Base-by-base conservation (phyloP, 768 basidiomycete species). In the Lanmaoa pseudosensibilis region DNA sequence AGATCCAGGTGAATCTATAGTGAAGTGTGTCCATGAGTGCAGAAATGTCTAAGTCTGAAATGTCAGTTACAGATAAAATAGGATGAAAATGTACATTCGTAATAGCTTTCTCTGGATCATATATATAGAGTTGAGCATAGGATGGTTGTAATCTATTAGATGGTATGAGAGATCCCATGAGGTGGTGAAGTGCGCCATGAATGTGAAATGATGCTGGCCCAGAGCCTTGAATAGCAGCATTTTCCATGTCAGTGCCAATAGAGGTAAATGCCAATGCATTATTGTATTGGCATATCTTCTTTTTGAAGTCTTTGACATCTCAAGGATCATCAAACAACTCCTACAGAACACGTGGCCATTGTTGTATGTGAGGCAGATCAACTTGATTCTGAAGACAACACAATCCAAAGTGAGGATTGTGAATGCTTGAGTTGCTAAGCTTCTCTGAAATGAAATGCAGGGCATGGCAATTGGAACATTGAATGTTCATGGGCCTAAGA, bases 121-220 rank as follows among this genome's bases (percentile, higher is more conserved):
- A 69, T 3, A 79, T 66, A 47, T 78, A 79, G 0, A 80, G 67
- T 48, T 81, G 78, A 2, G 75, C 70, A 67, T 75, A 80, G 0
- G 50, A 33, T 0, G 77, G 71, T 0, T 33, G 34, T 2, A 40
- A 13, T 1, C 59, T 66, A 19, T 46, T 40, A 0, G 51, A 9
- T 23, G 77, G 70, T 0, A 2, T 56, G 0, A 81, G 63, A 5
- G 71, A 47, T 0, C 77, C 78, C 10, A 71, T 66, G 0, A 48
- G 47, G 58, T 82, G 77, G 44, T 62, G 65, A 0, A 80, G 73
- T 39, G 73, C 64, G 0, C 73, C 75, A 60, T 25, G 25, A 25
- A 25, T 25, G 3, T 25, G 25, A 25, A 25, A 25, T 3, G 5
- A 25, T 3, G 25, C 25, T 3, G 25, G 25, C 25, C 25, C 25